These are phyloP conservation scores for Tripterygium wilfordii DNA, from an alignment of 177 flowering plant species.

Conservation along the genomic window DNA sequence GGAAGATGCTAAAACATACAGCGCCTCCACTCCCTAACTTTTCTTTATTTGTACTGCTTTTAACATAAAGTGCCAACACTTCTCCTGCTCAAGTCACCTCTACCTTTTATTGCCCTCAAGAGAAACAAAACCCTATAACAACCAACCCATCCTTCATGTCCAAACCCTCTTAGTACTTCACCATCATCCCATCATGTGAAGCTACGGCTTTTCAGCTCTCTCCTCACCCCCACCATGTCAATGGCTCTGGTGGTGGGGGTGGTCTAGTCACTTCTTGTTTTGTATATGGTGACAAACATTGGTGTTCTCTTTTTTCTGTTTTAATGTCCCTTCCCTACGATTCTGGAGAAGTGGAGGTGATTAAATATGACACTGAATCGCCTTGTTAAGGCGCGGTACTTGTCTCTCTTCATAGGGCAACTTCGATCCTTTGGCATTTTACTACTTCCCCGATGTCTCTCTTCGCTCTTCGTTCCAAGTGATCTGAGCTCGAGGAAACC, in stretches of 20 bases:
- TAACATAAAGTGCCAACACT: conserved; percentile 12
- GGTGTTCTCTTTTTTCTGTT: no score
- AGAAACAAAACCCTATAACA: conserved; percentile 21
- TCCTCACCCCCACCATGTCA: neutral
- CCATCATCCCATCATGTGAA: conserved; percentile 3
- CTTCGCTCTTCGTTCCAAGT: no score
- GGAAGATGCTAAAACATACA: conserved; percentile 38
- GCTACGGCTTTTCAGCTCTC: neutral
- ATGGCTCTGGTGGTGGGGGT: conserved; percentile 5
- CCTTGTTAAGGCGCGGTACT: conserved; percentile 10
- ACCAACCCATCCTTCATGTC: conserved; percentile 9
- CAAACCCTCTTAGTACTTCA: conserved; percentile 18
- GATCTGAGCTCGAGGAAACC: no score
- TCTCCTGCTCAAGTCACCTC: conserved; percentile 24
- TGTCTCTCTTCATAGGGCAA: conserved; percentile 44
- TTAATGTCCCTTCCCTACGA: no score
- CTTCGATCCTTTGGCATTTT: conserved; percentile 66
- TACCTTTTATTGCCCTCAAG: conserved; percentile 17
- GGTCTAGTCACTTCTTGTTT: no score
- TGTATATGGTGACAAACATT: no score
- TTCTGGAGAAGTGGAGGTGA: neutral
- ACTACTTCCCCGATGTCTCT: no score
- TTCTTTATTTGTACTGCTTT: conserved; percentile 10
- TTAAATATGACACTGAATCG: no score
- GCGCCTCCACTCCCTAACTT: conserved; percentile 17